Conservation (phyloP, 2,329 filamentous ascomycete genomes). For the Fonsecaea pedrosoi region DNA sequence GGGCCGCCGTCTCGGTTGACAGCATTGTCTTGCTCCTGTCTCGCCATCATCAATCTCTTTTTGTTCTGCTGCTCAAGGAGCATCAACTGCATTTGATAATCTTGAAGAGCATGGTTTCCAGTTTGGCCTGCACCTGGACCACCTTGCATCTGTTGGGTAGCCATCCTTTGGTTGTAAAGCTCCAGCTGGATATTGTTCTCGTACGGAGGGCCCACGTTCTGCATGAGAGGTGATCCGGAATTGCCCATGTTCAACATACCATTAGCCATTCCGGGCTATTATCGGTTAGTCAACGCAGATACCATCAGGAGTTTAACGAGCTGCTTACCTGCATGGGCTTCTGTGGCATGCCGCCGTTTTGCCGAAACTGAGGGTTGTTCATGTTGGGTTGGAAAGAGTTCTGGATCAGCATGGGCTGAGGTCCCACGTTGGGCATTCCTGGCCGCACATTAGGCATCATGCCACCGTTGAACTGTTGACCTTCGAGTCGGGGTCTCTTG, state of each 20-base stretch:
- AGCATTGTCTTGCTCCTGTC: conserved; percentile 70
- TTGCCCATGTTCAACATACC: conserved; percentile 68
- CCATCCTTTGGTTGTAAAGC: conserved; percentile 41
- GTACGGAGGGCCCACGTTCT: conserved; percentile 68
- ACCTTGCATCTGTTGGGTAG: conserved; percentile 50
- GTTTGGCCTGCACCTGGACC: conserved; percentile 48
- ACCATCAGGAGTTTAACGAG: conserved; percentile 61
- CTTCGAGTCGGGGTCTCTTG: conserved; percentile 84
- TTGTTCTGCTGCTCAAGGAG: conserved; percentile 73
- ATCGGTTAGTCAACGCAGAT: conserved; percentile 66
- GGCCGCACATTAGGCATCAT: conserved; percentile 79
- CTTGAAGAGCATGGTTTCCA: conserved; percentile 71
- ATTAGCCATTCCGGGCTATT: conserved; percentile 77
- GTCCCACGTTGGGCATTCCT: conserved; percentile 65
- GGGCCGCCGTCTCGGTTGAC: conserved; percentile 57
- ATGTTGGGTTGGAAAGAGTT: conserved; percentile 77
- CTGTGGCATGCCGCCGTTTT: conserved; percentile 51
- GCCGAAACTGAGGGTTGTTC: conserved; percentile 66
- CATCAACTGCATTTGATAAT: conserved; percentile 75
- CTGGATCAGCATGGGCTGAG: conserved; percentile 51
- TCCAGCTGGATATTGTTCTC: conserved; percentile 48
- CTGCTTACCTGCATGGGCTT: conserved; percentile 90
- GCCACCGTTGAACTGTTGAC: conserved; percentile 72
- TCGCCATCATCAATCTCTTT: conserved; percentile 69
- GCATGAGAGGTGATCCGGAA: conserved; percentile 84